phyloP scores from a whole-genome alignment of 2,329 filamentous ascomycete species.

The Arthrocladium fulminans region DNA sequence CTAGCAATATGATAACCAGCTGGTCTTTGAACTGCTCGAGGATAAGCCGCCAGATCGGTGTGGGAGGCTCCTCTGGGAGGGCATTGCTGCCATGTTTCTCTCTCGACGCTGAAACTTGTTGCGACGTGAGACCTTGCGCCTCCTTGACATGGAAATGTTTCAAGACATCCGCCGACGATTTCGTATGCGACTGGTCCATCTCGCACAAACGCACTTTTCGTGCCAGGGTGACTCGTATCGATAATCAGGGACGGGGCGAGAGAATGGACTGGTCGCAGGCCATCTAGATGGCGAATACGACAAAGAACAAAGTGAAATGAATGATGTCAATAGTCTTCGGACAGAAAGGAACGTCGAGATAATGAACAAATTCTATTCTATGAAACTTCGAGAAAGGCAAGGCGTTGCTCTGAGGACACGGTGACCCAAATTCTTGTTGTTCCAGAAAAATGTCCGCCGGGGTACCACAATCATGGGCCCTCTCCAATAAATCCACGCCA shows the following conservation, averaged over 20 bases:
- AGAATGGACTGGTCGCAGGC: constrained; percentile 3
- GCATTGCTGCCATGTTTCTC: constrained; percentile 50
- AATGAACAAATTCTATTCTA: background rate
- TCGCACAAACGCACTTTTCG: constrained; percentile 1
- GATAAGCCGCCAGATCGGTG: constrained; percentile 90
- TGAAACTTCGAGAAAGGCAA: background rate
- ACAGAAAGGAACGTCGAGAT: constrained; percentile 3
- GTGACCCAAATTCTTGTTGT: constrained; percentile 5
- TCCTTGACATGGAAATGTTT: constrained; percentile 45
- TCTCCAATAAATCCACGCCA: constrained; percentile 3
- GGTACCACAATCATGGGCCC: too few relatives aligned
- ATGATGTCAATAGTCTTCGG: background rate
- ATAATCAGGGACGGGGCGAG: background rate
- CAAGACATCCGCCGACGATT: constrained; percentile 42
- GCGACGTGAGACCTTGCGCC: constrained; percentile 41
- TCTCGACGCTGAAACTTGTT: constrained; percentile 39
- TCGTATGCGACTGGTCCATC: constrained; percentile 49
- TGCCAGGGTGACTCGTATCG: background rate
- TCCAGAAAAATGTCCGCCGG: background rate
- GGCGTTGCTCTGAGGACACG: constrained; percentile 7
- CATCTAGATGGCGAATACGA: constrained; percentile 6
- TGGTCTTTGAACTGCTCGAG: constrained; percentile 99
- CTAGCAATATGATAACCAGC: constrained; percentile 87
- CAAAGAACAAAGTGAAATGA: background rate
- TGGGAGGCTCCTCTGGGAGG: constrained; percentile 82